Evolutionary conservation across 2,329 filamentous ascomycete genomes (phyloP), one percentile per base, ranked within the genome.

Genomic region (Diaporthe ampelina): DNA sequence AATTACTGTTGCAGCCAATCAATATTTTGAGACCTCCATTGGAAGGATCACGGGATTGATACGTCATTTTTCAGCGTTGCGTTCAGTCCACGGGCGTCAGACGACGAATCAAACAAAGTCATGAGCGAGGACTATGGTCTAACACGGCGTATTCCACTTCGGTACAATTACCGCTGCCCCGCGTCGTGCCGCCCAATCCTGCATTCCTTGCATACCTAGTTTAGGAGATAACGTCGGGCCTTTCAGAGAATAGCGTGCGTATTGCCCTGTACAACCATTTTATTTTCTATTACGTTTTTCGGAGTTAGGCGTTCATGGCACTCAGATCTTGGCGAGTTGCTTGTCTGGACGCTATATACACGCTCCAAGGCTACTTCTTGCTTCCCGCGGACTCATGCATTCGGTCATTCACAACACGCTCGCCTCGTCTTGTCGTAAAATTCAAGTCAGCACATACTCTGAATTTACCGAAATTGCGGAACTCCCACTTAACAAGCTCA

Each of bases 201-300:
- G 54, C 29, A 57, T 35, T 58, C 10, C 37, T 32, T 40, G 17
- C 7, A 40, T 37, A 19, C 52, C 19, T 4, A 37, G 54, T n/a
- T 10, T 58, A 58, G 56, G 56, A 58, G 29, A 58, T 56, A 56
- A 32, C 26, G 52, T 58, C 56, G 32, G 56, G 35, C 24, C 29
- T 32, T 58, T 21, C 21, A 5, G 4, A 37, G 29, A 37, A 37
- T 29, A 58, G 29, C 29, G 5, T 32, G 8, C 32, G 1, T 19
- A 35, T 15, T n/a, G 21, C 29, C 56, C 35, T 35, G 56, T 58
- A 58, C 10, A n/a, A 2, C 10, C 19, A 37, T 11, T 15, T 58
- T 58, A 19, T 37, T 37, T 35, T 19, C 4, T 58, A n/a, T n/a
- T 11, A 7, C 7, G 9, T n/a, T n/a, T 11, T 37, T 58, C 29